Conservation (phyloP, 1,284 basidiomycete species). For the Dichomitus squalens region DNA sequence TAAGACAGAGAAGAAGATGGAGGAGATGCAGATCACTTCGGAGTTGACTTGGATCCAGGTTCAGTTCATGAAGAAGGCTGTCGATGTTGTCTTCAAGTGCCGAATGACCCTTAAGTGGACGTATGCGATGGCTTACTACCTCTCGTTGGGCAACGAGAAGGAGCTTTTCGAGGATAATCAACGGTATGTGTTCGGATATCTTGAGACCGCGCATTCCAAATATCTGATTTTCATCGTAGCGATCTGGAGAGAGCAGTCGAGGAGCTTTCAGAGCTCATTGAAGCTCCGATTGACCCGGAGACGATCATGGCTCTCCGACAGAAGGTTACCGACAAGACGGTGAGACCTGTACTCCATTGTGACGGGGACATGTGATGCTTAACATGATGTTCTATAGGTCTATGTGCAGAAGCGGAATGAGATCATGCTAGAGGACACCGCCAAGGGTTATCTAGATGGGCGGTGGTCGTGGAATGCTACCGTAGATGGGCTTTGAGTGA, state of each 20-base stretch:
- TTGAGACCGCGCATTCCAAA: neutral
- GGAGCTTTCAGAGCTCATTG: slow-evolving; percentile 90
- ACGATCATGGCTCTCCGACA: slow-evolving; percentile 83
- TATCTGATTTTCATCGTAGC: slow-evolving; percentile 40
- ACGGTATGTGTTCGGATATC: slow-evolving; percentile 48
- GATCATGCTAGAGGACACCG: slow-evolving; percentile 93
- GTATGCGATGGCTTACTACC: slow-evolving; percentile 99
- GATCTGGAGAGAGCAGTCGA: slow-evolving; percentile 96
- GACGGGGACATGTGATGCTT: neutral
- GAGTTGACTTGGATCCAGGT: slow-evolving; percentile 98
- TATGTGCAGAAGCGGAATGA: slow-evolving; percentile 97
- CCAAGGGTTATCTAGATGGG: slow-evolving; percentile 87
- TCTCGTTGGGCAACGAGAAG: slow-evolving; percentile 88
- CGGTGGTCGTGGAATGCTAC: slow-evolving; percentile 77
- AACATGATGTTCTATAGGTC: slow-evolving; percentile 50
- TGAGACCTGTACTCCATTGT: slow-evolving; percentile 38
- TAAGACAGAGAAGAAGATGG: slow-evolving; percentile 99
- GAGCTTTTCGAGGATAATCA: slow-evolving; percentile 98
- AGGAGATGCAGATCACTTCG: slow-evolving; percentile 95
- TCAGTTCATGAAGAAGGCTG: slow-evolving; percentile 98
- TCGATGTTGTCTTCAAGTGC: slow-evolving; percentile 89
- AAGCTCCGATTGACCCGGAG: slow-evolving; percentile 87
- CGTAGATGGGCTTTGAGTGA: slow-evolving; percentile 62
- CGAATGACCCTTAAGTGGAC: slow-evolving; percentile 99
- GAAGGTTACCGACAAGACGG: slow-evolving; percentile 94